These are phyloP conservation scores for Gnetum montanum DNA, from an alignment of 75 land plant genomes.

Conservation along the genomic window DNA sequence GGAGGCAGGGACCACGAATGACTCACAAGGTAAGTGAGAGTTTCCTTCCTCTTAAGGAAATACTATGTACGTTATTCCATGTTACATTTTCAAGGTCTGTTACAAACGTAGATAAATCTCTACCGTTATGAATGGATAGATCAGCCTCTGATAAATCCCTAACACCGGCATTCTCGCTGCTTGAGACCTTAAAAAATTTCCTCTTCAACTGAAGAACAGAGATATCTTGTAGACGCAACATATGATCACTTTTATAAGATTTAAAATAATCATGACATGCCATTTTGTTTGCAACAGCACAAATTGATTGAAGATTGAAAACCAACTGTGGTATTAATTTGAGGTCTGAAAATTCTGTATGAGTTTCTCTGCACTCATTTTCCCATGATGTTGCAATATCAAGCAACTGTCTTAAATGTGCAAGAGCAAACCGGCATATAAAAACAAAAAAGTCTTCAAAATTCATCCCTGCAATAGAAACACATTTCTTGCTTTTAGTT, in stretches of 20 bases:
- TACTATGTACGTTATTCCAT: too few species aligned
- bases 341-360: neutral
- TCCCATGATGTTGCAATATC: constrained; percentile 8
- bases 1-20: too few species aligned
- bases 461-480: constrained; percentile 73
- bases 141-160: too few species aligned
- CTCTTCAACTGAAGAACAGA: neutral
- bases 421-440: constrained; percentile 31
- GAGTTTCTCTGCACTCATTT: neutral
- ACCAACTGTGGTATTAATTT: constrained; percentile 8
- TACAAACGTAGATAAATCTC: too few species aligned
- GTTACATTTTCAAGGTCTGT: too few species aligned
- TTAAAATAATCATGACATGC: constrained; percentile 14
- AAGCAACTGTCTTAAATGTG: constrained; percentile 22
- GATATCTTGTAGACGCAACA: neutral
- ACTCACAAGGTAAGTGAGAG: too few species aligned
- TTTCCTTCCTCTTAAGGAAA: too few species aligned
- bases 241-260: neutral
- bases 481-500: too few species aligned
- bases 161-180: too few species aligned
- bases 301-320: constrained; percentile 30
- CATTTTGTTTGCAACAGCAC: constrained; percentile 29
- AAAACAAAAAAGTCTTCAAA: constrained; percentile 59
- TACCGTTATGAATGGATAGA: too few species aligned
- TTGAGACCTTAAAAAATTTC: neutral